phyloP scores from a whole-genome alignment of 352 stramenopile genomes.

The Pythium phragmiticola region DNA sequence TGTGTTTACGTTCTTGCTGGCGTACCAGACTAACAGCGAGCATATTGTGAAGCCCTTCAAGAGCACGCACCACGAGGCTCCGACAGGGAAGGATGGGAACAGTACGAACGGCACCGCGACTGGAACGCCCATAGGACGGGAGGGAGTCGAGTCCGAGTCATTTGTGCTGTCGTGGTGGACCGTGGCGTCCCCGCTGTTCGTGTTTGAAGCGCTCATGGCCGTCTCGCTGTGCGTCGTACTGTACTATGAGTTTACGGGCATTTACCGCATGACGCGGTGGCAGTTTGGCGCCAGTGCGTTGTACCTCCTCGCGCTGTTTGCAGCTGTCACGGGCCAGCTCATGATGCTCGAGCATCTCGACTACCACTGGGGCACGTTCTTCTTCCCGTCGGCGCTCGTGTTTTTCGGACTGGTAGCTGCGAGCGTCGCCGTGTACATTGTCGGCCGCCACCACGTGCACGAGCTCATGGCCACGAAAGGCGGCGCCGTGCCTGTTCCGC shows the following conservation, averaged over 20 bases:
- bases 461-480: constrained; percentile 81
- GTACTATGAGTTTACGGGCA: constrained; percentile 74
- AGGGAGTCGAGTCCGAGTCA: background rate
- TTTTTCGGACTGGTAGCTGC: constrained; percentile 75
- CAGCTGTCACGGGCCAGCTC: constrained; percentile 59
- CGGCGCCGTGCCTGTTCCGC: constrained; percentile 70
- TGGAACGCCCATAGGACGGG: background rate
- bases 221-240: constrained; percentile 57
- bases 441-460: constrained; percentile 74
- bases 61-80: background rate
- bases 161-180: constrained; percentile 73
- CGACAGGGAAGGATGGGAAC: background rate
- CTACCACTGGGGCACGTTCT: constrained; percentile 70
- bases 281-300: constrained; percentile 72
- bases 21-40: constrained; percentile 70
- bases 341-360: constrained; percentile 78
- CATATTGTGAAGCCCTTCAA: constrained; percentile 20
- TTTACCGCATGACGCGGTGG: constrained; percentile 75
- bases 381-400: constrained; percentile 72
- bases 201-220: constrained; percentile 62
- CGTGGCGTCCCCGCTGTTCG: constrained; percentile 65
- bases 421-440: constrained; percentile 79
- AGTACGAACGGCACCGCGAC: background rate
- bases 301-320: constrained; percentile 65
- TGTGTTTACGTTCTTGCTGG: constrained; percentile 75